phyloP scores from a whole-genome alignment of 352 stramenopile genomes.

The Pythium scleroteichum region DNA sequence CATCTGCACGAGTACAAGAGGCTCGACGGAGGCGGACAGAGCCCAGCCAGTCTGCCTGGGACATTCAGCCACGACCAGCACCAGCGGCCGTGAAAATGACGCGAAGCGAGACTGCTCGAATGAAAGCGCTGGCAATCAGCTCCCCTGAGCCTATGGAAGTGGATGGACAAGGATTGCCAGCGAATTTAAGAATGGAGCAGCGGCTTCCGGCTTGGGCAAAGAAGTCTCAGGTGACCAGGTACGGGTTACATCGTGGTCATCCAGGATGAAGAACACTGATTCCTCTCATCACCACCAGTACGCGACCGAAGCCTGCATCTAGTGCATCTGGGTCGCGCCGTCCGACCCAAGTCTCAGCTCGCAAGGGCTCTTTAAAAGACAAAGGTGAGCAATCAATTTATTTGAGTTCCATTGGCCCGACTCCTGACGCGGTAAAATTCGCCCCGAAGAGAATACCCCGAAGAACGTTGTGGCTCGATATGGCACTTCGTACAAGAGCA shows the following conservation, averaged over 20 bases:
- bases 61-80: not conserved
- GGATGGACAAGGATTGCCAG: conserved; percentile 16
- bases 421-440: too few relatives aligned
- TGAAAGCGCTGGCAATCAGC: not conserved
- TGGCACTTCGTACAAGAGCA: conserved; percentile 28
- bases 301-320: conserved; percentile 10
- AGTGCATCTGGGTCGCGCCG: conserved; percentile 4
- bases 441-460: conserved; percentile 17
- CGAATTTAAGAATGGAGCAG: conserved; percentile 21
- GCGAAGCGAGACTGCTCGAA: conserved; percentile 3
- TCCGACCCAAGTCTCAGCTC: too few relatives aligned
- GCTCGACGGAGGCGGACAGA: conserved; percentile 13
- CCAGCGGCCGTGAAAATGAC: not conserved
- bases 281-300: not conserved
- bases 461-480: conserved; percentile 28
- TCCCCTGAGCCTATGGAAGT: conserved; percentile 26
- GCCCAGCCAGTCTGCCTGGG: conserved; percentile 13
- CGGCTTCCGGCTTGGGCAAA: conserved; percentile 24
- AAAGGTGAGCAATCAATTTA: conserved; percentile 3
- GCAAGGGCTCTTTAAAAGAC: conserved; percentile 8
- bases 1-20: conserved; percentile 12
- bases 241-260: too few relatives aligned
- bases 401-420: not conserved
- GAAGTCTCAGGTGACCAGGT: conserved; percentile 18
- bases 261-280: not conserved